phyloP scores from a whole-genome alignment of 495 filamentous ascomycete species.

The Evernia prunastri region DNA sequence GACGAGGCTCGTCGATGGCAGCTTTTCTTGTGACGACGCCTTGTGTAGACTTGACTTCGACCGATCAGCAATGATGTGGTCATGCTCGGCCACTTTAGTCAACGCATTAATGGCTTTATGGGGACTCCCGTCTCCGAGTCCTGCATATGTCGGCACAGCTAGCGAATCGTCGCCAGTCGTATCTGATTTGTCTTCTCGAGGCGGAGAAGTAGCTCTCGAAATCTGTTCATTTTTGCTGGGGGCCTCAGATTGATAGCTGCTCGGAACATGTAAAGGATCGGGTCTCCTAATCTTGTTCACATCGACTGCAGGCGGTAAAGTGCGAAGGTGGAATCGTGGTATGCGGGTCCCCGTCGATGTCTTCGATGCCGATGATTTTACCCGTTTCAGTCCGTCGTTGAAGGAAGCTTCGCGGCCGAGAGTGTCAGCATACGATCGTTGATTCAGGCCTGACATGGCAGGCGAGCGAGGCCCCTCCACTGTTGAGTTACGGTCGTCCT shows the following conservation, averaged over 20 bases:
- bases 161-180: not conserved
- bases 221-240: not conserved
- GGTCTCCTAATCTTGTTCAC: constrained; percentile 14
- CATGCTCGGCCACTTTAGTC: constrained; percentile 3
- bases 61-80: not conserved
- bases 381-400: not conserved
- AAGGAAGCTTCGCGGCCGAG: constrained; percentile 11
- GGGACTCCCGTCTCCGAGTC: constrained; percentile 6
- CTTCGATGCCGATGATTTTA: constrained; percentile 5
- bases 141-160: constrained; percentile 10
- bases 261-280: constrained; percentile 19
- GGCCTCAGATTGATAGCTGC: constrained; percentile 24
- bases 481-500: constrained; percentile 5
- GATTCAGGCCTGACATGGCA: constrained; percentile 14
- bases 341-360: constrained; percentile 5
- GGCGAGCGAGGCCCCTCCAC: constrained; percentile 6
- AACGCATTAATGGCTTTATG: constrained; percentile 9
- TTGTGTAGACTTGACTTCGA: not conserved
- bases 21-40: not conserved
- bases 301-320: constrained; percentile 11
- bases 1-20: not conserved
- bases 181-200: constrained; percentile 8
- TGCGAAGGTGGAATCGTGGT: constrained; percentile 16
- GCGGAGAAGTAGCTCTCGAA: constrained; percentile 6
- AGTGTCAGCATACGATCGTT: constrained; percentile 10